Evolutionary conservation across 495 filamentous ascomycete genomes (phyloP).

Genomic region (Aspergillus leporis): DNA sequence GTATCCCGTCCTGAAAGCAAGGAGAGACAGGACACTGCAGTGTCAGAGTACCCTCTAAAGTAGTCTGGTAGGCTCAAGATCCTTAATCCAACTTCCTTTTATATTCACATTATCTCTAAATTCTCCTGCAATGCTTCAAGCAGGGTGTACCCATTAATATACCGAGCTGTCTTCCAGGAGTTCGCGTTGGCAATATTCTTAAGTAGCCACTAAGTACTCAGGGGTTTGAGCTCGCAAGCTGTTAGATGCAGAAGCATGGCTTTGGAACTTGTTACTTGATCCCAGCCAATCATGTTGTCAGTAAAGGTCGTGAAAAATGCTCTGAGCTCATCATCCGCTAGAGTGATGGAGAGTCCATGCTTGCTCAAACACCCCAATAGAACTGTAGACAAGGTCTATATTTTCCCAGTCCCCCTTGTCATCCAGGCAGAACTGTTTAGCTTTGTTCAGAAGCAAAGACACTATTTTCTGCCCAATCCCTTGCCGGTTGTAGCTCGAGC

Average conservation of each 20-base stretch:
- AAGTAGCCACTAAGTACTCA: conserved; percentile 27
- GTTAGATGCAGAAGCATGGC: conserved; percentile 28
- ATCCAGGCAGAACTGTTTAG: conserved; percentile 11
- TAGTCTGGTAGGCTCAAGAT: conserved; percentile 23
- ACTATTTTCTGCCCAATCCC: conserved; percentile 21
- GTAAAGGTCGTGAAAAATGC: conserved; percentile 17
- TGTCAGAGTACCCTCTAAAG: conserved; percentile 25
- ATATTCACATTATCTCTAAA: conserved; percentile 23
- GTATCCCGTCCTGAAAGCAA: conserved; percentile 20
- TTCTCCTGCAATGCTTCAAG: conserved; percentile 24
- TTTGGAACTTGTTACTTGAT: conserved; percentile 16
- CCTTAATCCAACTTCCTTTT: conserved; percentile 11
- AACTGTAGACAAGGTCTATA: conserved; percentile 14
- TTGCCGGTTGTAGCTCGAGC: conserved; percentile 20
- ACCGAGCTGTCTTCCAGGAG: conserved; percentile 22
- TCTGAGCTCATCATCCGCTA: conserved; percentile 19
- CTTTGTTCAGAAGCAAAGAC: conserved; percentile 19
- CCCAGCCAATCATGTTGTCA: conserved; percentile 20
- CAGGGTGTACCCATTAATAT: conserved; percentile 31
- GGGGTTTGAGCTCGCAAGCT: conserved; percentile 25
- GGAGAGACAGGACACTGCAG: conserved; percentile 27
- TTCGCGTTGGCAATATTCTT: conserved; percentile 19
- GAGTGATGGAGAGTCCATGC: conserved; percentile 24
- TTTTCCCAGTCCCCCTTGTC: conserved; percentile 10
- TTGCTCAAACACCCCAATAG: conserved; percentile 19